Base-by-base conservation (phyloP, 495 filamentous ascomycete genomes). In the Penicillium crystallinum region DNA sequence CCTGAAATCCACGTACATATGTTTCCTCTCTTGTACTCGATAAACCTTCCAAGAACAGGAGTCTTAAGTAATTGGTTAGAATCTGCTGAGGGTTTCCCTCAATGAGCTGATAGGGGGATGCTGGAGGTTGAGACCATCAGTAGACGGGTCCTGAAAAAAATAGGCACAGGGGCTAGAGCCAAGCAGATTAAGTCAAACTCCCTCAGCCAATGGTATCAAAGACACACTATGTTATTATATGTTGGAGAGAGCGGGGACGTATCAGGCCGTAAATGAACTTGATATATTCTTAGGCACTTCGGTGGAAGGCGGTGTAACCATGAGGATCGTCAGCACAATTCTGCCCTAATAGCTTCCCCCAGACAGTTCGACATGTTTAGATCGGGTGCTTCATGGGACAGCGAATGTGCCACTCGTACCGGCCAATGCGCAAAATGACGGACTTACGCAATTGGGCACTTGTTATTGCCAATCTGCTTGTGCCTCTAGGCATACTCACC, bases 401-500 rank as follows among this genome's bases (percentile, higher is more conserved):
- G 17, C 34, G 21, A 46, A 17, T 5, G 19, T 29, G 31, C 21
- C 19, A 25, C 22, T 34, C n/a, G 38, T 18, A 9, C n/a, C 40
- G 21, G 29, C 22, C 46, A 29, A 43, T 22, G 39, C 53, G 25
- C 33, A 65, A 17, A 38, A 68, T 73, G 68, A 36, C 35, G n/a
- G 34, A 53, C 14, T 29, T 63, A 14, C 40, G 23, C 29, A 49
- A 46, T 25, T 71, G 64, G 69, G 56, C 61, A 29, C 61, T 60
- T 44, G 8, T 66, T 21, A 36, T 84, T 49, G 78, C 76, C 63
- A 97, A 98, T 72, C 14, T 88, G 14, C 70, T 97, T 19, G 81
- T 96, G 25, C 87, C 88, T 2, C 53, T 88, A 34, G 84, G 90
- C 35, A 82, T 97, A 41, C 53, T 95, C 37, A 71, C 84, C 46